Percentiles rank a stretch among this genome's conserved stretches.
These are phyloP conservation scores for Stephania yunnanensis DNA, from an alignment of 164 flowering plant genomes.

Conservation along the genomic window DNA sequence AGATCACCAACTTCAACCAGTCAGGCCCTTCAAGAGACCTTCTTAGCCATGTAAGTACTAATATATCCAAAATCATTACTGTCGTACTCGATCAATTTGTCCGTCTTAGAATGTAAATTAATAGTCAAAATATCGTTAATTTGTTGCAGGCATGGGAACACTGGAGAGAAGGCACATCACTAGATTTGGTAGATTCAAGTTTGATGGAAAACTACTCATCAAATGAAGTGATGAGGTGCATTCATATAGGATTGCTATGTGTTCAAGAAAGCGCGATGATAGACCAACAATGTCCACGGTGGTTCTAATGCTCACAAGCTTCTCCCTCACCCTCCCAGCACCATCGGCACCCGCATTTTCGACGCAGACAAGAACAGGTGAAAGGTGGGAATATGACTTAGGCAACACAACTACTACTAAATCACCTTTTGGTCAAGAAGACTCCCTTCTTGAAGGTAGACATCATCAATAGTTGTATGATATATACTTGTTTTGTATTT, in stretches of 20 bases:
- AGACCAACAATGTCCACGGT: conserved; percentile 49
- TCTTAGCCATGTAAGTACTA: conserved; percentile 10
- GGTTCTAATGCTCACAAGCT: conserved; percentile 32
- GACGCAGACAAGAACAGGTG: neutral
- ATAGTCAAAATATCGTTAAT: neutral
- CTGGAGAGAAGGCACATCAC: conserved; percentile 30
- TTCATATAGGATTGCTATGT: conserved; percentile 42
- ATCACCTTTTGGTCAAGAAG: no score
- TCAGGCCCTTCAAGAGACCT: conserved; percentile 2
- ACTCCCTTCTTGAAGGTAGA: no score
- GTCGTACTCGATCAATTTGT: no score
- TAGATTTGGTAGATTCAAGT: conserved; percentile 27
- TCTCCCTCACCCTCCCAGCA: conserved; percentile 21
- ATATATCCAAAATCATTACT: neutral
- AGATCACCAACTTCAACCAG: neutral
- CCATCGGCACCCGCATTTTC: conserved; percentile 37
- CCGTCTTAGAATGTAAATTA: no score
- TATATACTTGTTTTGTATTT: no score
- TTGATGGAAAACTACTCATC: conserved; percentile 1
- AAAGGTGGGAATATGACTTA: neutral
- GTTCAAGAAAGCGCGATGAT: conserved; percentile 29
- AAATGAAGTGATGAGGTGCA: conserved; percentile 32
- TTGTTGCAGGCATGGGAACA: conserved; percentile 34
- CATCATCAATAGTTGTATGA: neutral
- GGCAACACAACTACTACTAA: neutral